Conservation (phyloP, 1,284 basidiomycete species). For the Ganoderma lucidum region DNA sequence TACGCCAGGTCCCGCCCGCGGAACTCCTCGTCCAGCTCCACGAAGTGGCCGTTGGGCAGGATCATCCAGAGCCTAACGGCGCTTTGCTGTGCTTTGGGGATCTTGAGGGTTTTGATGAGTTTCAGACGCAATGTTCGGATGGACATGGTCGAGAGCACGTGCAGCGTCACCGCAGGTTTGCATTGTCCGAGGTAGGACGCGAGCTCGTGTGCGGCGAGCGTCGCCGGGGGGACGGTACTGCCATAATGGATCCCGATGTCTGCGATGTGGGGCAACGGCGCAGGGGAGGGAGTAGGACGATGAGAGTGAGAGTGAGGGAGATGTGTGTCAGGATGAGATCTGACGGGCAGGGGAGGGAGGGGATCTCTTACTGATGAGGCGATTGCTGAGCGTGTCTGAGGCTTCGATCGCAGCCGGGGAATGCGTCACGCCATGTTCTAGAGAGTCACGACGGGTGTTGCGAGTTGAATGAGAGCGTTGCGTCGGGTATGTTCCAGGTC, state of each 20-base stretch:
- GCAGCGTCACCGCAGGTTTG: conserved; percentile 42
- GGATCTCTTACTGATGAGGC: conserved; percentile 62
- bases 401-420: conserved; percentile 43
- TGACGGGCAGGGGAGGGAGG: conserved; percentile 5
- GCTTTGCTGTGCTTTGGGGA: conserved; percentile 39
- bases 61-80: conserved; percentile 59
- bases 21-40: conserved; percentile 53
- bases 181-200: conserved; percentile 13
- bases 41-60: conserved; percentile 56
- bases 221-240: conserved; percentile 35
- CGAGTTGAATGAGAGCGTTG: not conserved
- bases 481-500: not conserved
- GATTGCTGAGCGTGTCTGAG: conserved; percentile 65
- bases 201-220: conserved; percentile 14
- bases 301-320: not conserved
- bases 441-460: not conserved
- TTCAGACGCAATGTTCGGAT: conserved; percentile 58
- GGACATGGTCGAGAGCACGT: conserved; percentile 72
- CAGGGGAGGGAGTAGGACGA: conserved; percentile 27
- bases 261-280: conserved; percentile 15
- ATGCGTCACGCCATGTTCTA: conserved; percentile 71
- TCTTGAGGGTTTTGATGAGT: conserved; percentile 43
- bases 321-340: conserved; percentile 7
- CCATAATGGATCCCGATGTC: conserved; percentile 29
- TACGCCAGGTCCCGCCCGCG: conserved; percentile 66